These are phyloP conservation scores for Bromus sterilis DNA, from an alignment of 176 grass and related monocot genomes.

Conservation along the genomic window DNA sequence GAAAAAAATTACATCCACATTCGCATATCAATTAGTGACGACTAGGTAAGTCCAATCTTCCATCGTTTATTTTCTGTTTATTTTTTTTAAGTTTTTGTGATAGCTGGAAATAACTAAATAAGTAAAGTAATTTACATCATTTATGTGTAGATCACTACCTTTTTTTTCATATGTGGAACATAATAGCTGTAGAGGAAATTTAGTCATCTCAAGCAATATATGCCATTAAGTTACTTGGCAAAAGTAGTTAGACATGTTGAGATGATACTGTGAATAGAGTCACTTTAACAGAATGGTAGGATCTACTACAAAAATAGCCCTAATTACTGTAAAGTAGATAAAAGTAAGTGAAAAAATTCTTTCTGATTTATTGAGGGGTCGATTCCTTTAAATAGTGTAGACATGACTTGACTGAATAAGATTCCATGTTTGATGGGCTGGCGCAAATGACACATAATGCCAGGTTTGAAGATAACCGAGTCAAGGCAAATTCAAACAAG, in stretches of 20 bases:
- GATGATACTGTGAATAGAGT: too few relatives aligned
- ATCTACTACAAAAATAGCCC: too few relatives aligned
- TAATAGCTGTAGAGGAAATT: not conserved
- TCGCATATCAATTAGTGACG: too few relatives aligned
- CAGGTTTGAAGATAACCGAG: not conserved
- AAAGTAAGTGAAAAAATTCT: too few relatives aligned
- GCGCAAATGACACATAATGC: too few relatives aligned
- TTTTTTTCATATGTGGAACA: not conserved
- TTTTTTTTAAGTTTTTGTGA: not conserved
- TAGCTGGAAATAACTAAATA: not conserved
- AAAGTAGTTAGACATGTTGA: not conserved
- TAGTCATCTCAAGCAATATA: not conserved
- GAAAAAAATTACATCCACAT: too few relatives aligned
- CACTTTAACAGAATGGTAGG: too few relatives aligned
- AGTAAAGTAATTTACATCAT: not conserved
- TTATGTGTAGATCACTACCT: not conserved
- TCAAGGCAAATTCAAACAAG: not conserved
- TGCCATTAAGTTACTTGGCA: not conserved
- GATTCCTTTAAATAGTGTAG: too few relatives aligned
- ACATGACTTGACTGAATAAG: too few relatives aligned
- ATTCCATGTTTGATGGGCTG: too few relatives aligned
- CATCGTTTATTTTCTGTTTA: not conserved
- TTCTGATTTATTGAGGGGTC: too few relatives aligned
- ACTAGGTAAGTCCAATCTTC: constrained; percentile 48
- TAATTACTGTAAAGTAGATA: too few relatives aligned